Base-by-base conservation (phyloP, 1,284 basidiomycete genomes). In the Pseudomicrostroma phylloplanum region DNA sequence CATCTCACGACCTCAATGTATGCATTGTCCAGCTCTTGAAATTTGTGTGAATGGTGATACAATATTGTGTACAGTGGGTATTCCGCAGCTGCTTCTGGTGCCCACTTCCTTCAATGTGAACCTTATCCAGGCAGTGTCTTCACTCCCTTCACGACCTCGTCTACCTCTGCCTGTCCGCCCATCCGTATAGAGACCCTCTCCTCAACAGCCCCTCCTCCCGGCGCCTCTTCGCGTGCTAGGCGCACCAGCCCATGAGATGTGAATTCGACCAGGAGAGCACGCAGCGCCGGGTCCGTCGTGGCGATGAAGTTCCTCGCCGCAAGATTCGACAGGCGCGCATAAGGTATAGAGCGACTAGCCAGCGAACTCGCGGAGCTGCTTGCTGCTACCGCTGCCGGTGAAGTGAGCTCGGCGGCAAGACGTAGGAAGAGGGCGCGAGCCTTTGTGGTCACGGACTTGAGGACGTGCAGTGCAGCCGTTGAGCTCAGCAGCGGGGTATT, bases 201-300 rank as follows among this genome's bases (percentile, higher is more conserved):
- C 25, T 56, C 55, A 6, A 17, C 36, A 26, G 26, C 30, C 6
- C 36, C 36, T 15, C 19, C 55, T 15, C 19, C 30, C 3, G 30
- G 30, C 3, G 30, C 30, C 19, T 40, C 55, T 17, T 21, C 30
- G 17, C 26, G 41, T 30, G 63, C 63, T 21, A 54, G 6, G 4
- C 51, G 19, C 51, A 66, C 65, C 41, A 72, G 59, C 3, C 70
- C 67, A 25, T 72, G 71, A 54, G 68, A 65, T 49, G 65, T 69
- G 43, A 72, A 72, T 65, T 72, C 71, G 62, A 72, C 67, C 21
- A 72, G 57, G n/a, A 72, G 48, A 46, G 56, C 59, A 25, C 67
- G 63, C 58, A 72, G 63, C 23, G 66, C 69, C 13, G 63, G 57
- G 55, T 70, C 69, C 48, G 68, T 67, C 6, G 65, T 64, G 2